Conservation (phyloP, 495 filamentous ascomycete genomes). For the Xylaria venustula region DNA sequence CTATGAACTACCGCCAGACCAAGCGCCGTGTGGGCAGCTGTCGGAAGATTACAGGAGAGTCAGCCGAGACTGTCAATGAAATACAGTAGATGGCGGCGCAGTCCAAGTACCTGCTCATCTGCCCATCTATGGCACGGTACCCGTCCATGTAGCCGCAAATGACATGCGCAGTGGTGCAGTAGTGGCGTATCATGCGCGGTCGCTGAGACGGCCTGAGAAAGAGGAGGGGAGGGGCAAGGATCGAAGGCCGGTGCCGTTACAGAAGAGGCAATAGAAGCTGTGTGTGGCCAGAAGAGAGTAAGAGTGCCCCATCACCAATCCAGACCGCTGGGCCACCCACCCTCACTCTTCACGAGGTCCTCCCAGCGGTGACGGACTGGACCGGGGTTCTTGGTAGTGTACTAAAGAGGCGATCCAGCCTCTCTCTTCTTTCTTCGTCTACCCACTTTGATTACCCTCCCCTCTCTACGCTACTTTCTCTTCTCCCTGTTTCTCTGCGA, state of each 20-base stretch:
- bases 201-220: background rate
- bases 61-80: background rate
- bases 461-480: background rate
- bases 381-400: background rate
- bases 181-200: constrained; percentile 6
- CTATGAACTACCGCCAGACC: background rate
- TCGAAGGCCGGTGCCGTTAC: background rate
- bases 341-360: background rate
- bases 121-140: background rate
- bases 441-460: constrained; percentile 6
- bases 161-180: constrained; percentile 1
- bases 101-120: background rate
- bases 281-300: background rate
- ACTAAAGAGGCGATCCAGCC: background rate
- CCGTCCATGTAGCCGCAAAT: background rate
- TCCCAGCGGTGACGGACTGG: background rate
- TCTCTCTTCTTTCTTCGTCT: background rate
- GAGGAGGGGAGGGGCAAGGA: background rate
- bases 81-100: background rate
- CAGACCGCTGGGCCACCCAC: constrained; percentile 2
- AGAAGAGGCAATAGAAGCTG: background rate
- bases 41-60: background rate
- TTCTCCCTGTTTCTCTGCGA: background rate
- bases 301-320: background rate
- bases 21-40: background rate